These are phyloP conservation scores for Corylus americana DNA, from an alignment of 306 rosid species.

Conservation along the genomic window DNA sequence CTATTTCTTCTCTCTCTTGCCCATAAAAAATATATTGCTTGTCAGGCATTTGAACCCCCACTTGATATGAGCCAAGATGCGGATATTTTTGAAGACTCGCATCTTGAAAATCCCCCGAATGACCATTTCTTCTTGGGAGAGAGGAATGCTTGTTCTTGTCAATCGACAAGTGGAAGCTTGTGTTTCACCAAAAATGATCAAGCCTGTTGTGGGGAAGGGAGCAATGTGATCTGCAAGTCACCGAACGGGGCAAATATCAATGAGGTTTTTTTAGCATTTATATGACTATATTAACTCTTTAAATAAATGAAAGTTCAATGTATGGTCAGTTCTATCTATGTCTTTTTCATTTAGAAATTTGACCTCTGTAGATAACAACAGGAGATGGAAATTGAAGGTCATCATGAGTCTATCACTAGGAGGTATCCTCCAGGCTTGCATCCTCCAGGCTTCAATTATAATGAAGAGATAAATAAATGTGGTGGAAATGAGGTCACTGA, in stretches of 20 bases:
- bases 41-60: constrained; percentile 94
- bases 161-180: constrained; percentile 44
- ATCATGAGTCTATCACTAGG: constrained; percentile 33
- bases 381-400: constrained; percentile 60
- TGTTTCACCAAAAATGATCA: constrained; percentile 42
- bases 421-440: constrained; percentile 42
- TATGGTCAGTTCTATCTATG: constrained; percentile 37
- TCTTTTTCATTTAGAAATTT: constrained; percentile 64
- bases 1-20: background rate
- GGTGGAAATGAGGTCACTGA: constrained; percentile 43
- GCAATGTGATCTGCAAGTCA: constrained; percentile 39
- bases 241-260: constrained; percentile 23
- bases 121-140: constrained; percentile 41
- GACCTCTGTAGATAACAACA: constrained; percentile 72
- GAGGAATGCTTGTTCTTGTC: constrained; percentile 43
- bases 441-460: constrained; percentile 37
- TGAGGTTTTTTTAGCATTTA: constrained; percentile 56
- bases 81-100: constrained; percentile 51
- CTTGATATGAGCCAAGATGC: constrained; percentile 77
- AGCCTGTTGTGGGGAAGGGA: constrained; percentile 46
- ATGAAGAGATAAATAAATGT: constrained; percentile 41
- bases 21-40: background rate
- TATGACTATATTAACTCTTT: constrained; percentile 4
- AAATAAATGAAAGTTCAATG: constrained; percentile 30
- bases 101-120: constrained; percentile 33